Conservation (phyloP, 352 stramenopile species). For the Phytophthora pseudosyringae region DNA sequence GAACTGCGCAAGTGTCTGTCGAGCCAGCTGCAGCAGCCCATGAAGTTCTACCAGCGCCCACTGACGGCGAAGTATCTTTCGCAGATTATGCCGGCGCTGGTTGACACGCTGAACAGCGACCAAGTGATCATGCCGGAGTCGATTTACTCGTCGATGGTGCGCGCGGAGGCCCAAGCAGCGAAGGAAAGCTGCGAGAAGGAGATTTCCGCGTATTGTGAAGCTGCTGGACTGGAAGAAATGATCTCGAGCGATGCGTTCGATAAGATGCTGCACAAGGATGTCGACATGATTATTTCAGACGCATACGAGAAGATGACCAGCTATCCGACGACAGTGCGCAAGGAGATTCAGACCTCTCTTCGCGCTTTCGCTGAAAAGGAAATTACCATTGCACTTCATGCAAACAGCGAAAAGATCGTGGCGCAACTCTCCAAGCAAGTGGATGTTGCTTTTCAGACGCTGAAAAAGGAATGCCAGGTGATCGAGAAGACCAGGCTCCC, state of each 20-base stretch:
- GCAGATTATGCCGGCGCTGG: constrained; percentile 78
- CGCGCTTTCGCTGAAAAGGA: constrained; percentile 65
- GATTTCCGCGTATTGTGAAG: constrained; percentile 75
- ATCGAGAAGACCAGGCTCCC: constrained; percentile 70
- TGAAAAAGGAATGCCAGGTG: constrained; percentile 59
- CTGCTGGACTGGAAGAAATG: constrained; percentile 63
- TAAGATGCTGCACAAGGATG: constrained; percentile 56
- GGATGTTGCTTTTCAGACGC: constrained; percentile 56
- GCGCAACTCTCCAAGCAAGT: constrained; percentile 59
- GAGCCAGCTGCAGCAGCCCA: constrained; percentile 72
- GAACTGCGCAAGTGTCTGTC: constrained; percentile 78
- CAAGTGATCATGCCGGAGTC: constrained; percentile 90
- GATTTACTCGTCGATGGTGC: constrained; percentile 89
- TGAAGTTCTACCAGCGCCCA: constrained; percentile 77
- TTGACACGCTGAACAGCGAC: constrained; percentile 87
- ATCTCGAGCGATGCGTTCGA: constrained; percentile 66
- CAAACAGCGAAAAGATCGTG: constrained; percentile 74
- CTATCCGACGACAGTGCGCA: constrained; percentile 55
- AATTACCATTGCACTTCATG: constrained; percentile 69
- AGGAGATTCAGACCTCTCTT: constrained; percentile 68
- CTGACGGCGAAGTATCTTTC: constrained; percentile 75
- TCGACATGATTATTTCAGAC: constrained; percentile 64
- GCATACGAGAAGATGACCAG: constrained; percentile 58
- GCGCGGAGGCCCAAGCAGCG: constrained; percentile 68
- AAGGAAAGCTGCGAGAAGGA: constrained; percentile 67